phyloP scores from a whole-genome alignment of 2,329 filamentous ascomycete species.

The Aspergillus quadrilineatus region DNA sequence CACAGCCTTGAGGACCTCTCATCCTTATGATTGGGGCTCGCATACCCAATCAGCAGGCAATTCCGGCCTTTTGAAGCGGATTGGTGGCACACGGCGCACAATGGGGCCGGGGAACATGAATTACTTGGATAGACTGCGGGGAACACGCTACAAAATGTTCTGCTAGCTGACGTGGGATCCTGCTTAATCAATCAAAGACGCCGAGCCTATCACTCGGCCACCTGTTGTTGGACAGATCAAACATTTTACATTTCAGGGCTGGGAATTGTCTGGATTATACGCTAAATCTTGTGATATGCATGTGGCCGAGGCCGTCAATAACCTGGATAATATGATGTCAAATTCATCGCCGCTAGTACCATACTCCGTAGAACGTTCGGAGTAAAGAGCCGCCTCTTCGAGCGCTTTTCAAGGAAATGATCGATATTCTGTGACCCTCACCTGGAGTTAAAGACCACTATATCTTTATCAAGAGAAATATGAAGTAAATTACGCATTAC shows the following conservation, averaged over 20 bases:
- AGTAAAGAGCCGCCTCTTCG: slow-evolving; percentile 2
- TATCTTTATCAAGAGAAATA: neutral
- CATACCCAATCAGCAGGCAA: neutral
- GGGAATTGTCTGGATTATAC: no score
- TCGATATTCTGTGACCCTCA: neutral
- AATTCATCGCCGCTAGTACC: neutral
- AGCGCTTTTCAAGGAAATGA: neutral
- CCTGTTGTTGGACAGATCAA: neutral
- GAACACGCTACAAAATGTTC: neutral
- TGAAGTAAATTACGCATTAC: no score
- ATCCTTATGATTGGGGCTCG: neutral
- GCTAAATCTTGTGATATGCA: neutral
- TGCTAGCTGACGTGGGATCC: slow-evolving; percentile 1
- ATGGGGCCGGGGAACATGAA: neutral
- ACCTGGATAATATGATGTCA: neutral
- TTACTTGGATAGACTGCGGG: neutral
- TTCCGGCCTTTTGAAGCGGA: neutral
- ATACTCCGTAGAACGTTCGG: neutral
- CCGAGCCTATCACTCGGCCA: neutral
- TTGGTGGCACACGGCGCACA: neutral
- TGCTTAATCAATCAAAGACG: neutral
- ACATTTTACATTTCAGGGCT: no score
- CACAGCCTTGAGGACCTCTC: neutral
- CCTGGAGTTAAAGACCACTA: neutral
- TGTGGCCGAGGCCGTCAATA: neutral